Evolutionary conservation across 1,284 basidiomycete species (phyloP).

Genomic region (Fomitopsis palustris): DNA sequence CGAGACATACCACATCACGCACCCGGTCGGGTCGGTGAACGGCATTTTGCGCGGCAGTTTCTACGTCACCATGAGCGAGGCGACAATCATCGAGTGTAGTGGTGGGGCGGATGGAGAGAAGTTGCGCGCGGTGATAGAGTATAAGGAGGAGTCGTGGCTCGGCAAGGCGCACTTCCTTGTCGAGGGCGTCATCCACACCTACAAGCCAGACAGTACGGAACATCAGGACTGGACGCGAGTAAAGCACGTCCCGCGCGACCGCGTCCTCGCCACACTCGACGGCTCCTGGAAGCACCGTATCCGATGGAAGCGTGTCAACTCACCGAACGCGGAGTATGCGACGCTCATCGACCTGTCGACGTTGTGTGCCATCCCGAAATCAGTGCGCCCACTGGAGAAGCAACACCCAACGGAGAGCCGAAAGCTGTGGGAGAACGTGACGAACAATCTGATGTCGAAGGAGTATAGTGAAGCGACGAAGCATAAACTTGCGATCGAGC

Average conservation of each 20-base stretch:
- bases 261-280: conserved; percentile 80
- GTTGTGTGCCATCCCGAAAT: conserved; percentile 79
- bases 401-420: conserved; percentile 85
- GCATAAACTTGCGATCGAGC: conserved; percentile 87
- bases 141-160: conserved; percentile 98
- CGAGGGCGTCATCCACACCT: conserved; percentile 90
- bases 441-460: conserved; percentile 72
- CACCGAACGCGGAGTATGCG: conserved; percentile 49
- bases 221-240: conserved; percentile 82
- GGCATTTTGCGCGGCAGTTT: conserved; percentile 88
- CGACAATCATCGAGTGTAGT: conserved; percentile 80
- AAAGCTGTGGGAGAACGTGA: conserved; percentile 87
- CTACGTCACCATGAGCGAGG: conserved; percentile 85
- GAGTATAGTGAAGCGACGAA: conserved; percentile 88
- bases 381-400: conserved; percentile 76
- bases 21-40: conserved; percentile 88
- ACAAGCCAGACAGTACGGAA: conserved; percentile 56
- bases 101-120: conserved; percentile 57
- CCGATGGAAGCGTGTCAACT: conserved; percentile 66
- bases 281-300: conserved; percentile 87
- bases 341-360: conserved; percentile 78
- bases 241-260: conserved; percentile 84
- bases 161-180: conserved; percentile 83
- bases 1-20: conserved; percentile 86
- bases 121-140: conserved; percentile 85